phyloP scores from a whole-genome alignment of 2,329 filamentous ascomycete species.

The Ceratocystis eucalypticola region DNA sequence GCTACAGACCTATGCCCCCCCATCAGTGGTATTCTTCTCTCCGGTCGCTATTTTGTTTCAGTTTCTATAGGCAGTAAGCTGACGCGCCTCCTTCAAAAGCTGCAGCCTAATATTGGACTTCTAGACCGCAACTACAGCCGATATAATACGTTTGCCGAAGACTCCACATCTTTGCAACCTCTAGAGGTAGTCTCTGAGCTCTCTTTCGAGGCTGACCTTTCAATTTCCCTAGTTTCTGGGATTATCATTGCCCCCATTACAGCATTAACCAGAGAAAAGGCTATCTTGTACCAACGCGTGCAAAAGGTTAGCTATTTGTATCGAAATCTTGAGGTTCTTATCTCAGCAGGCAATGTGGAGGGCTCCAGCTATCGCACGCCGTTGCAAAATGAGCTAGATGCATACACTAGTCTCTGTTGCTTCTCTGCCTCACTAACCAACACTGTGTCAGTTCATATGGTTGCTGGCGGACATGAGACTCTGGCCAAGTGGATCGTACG shows the following conservation, averaged over 20 bases:
- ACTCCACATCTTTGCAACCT: neutral
- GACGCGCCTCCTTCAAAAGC: conserved; percentile 12
- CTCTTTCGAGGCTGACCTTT: conserved; percentile 55
- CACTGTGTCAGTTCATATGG: conserved; percentile 32
- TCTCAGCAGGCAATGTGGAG: neutral
- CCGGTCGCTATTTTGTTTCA: conserved; percentile 14
- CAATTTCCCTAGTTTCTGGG: conserved; percentile 34
- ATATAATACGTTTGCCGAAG: neutral
- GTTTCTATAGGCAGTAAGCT: conserved; percentile 10
- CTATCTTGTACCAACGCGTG: conserved; percentile 25
- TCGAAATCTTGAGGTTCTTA: conserved; percentile 28
- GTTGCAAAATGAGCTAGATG: conserved; percentile 30
- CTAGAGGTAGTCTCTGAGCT: conserved; percentile 26
- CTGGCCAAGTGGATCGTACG: conserved; percentile 43
- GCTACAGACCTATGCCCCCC: neutral
- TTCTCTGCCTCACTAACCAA: conserved; percentile 34
- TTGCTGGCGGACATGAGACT: conserved; percentile 37
- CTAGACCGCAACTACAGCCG: conserved; percentile 13
- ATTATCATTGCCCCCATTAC: conserved; percentile 47
- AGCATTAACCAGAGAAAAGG: neutral
- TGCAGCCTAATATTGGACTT: conserved; percentile 9
- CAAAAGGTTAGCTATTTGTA: conserved; percentile 43
- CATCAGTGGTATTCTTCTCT: neutral
- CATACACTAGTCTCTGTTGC: conserved; percentile 37
- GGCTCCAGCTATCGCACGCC: conserved; percentile 30